These are phyloP conservation scores for Porcisia deanei DNA, from an alignment of 208 protist species.

Conservation along the genomic window DNA sequence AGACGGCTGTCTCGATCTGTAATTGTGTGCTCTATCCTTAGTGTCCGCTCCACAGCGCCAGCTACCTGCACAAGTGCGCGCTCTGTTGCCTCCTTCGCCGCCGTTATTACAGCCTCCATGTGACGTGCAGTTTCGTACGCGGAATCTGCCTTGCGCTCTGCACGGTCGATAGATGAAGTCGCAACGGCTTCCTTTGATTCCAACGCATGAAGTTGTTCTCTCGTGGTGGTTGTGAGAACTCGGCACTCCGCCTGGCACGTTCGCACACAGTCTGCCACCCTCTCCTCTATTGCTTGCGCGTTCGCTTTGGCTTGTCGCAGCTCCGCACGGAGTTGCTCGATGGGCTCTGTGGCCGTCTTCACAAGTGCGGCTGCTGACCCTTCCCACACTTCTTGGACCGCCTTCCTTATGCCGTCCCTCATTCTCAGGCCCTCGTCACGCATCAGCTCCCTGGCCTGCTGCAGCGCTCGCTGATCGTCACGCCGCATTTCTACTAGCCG, in stretches of 20 bases:
- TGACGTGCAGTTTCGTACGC: slow-evolving; percentile 45
- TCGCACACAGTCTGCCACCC: slow-evolving; percentile 49
- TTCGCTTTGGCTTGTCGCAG: slow-evolving; percentile 33
- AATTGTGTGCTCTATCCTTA: slow-evolving; percentile 58
- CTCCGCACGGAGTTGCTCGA: slow-evolving; percentile 41
- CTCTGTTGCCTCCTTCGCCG: slow-evolving; percentile 45
- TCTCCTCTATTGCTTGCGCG: slow-evolving; percentile 45
- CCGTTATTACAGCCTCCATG: slow-evolving; percentile 38
- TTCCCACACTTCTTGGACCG: slow-evolving; percentile 63
- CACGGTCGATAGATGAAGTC: slow-evolving; percentile 59
- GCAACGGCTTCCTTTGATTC: slow-evolving; percentile 57
- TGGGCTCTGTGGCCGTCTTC: slow-evolving; percentile 41
- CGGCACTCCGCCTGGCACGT: slow-evolving; percentile 59
- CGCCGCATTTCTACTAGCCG: slow-evolving; percentile 70
- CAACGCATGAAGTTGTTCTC: slow-evolving; percentile 69
- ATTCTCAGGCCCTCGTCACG: slow-evolving; percentile 34
- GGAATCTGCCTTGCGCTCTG: slow-evolving; percentile 70
- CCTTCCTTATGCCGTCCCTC: slow-evolving; percentile 31
- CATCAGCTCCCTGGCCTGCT: slow-evolving; percentile 39
- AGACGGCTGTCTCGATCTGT: slow-evolving; percentile 67
- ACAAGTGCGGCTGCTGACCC: slow-evolving; percentile 41
- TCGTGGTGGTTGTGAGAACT: slow-evolving; percentile 38
- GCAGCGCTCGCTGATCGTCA: slow-evolving; percentile 60
- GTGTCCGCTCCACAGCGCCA: slow-evolving; percentile 47
- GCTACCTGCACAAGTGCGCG: slow-evolving; percentile 34